Evolutionary conservation across 2,329 filamentous ascomycete genomes (phyloP).

Genomic region (Phoma herbarum): DNA sequence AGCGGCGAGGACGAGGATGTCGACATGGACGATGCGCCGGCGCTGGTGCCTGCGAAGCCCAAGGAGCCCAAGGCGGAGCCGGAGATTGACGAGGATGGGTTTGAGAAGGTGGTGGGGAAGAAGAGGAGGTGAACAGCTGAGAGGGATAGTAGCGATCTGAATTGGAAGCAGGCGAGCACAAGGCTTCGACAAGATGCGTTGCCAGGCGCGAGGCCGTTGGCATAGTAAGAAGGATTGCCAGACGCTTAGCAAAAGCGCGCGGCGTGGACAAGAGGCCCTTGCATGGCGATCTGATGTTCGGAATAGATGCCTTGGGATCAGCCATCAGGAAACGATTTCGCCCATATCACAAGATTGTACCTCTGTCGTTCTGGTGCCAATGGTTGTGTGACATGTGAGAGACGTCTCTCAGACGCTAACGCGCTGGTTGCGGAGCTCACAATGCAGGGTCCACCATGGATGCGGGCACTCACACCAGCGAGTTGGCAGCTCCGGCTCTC

Average conservation of each 20-base stretch:
- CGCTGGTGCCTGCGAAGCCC: conserved; percentile 45
- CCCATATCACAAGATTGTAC: not conserved
- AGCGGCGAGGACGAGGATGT: conserved; percentile 54
- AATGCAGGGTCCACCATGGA: conserved; percentile 21
- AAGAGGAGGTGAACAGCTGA: conserved; percentile 44
- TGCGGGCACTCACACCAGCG: conserved; percentile 19
- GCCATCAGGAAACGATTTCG: not conserved
- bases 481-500: conserved; percentile 26
- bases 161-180: not conserved
- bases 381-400: conserved; percentile 17
- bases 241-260: not conserved
- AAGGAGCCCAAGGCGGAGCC: conserved; percentile 46
- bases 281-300: too few relatives aligned
- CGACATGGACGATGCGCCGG: conserved; percentile 51
- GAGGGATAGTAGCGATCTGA: not conserved
- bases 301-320: too few relatives aligned
- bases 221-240: not conserved
- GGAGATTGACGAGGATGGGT: conserved; percentile 54
- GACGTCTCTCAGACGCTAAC: conserved; percentile 23
- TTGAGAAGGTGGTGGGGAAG: conserved; percentile 54
- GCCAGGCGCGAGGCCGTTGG: not conserved
- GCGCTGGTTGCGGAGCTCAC: conserved; percentile 26
- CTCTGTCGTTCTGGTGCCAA: not conserved
- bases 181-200: not conserved
- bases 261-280: too few relatives aligned